These are phyloP conservation scores for Arachnomyces sp. DNA, from an alignment of 2,329 filamentous ascomycete species.

Conservation along the genomic window DNA sequence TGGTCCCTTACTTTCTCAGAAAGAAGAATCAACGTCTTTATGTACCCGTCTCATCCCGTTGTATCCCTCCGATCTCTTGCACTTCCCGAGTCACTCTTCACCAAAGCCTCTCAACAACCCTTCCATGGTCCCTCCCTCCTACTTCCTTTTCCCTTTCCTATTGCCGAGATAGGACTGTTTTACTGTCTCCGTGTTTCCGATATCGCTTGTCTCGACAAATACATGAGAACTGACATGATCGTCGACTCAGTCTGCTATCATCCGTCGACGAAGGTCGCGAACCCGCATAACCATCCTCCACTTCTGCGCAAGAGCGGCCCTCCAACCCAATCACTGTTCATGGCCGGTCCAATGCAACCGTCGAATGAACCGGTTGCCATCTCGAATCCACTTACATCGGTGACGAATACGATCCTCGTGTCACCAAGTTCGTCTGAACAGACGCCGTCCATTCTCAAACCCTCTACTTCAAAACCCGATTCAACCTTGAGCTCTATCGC, in stretches of 20 bases:
- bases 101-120: slow-evolving; percentile 1
- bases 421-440: slow-evolving; percentile 23
- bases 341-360: slow-evolving; percentile 37
- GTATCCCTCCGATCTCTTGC: slow-evolving; percentile 4
- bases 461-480: slow-evolving; percentile 26
- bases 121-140: background rate
- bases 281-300: slow-evolving; percentile 18
- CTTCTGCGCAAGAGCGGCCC: slow-evolving; percentile 25
- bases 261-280: slow-evolving; percentile 1
- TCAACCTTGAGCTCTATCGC: slow-evolving; percentile 35
- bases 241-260: slow-evolving; percentile 23
- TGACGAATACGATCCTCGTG: slow-evolving; percentile 20
- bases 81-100: background rate
- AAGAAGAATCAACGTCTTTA: too few relatives aligned
- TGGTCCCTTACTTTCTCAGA: background rate
- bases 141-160: background rate
- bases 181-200: too few relatives aligned
- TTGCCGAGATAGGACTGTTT: background rate
- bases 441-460: slow-evolving; percentile 27
- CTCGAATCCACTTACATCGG: slow-evolving; percentile 27
- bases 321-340: slow-evolving; percentile 26
- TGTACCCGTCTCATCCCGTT: slow-evolving; percentile 4
- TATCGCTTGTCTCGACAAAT: background rate
- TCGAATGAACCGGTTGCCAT: slow-evolving; percentile 34
- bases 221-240: slow-evolving; percentile 27